These are phyloP conservation scores for Naganishia vaughanmartiniae DNA, from an alignment of 768 basidiomycete species.

Conservation along the genomic window DNA sequence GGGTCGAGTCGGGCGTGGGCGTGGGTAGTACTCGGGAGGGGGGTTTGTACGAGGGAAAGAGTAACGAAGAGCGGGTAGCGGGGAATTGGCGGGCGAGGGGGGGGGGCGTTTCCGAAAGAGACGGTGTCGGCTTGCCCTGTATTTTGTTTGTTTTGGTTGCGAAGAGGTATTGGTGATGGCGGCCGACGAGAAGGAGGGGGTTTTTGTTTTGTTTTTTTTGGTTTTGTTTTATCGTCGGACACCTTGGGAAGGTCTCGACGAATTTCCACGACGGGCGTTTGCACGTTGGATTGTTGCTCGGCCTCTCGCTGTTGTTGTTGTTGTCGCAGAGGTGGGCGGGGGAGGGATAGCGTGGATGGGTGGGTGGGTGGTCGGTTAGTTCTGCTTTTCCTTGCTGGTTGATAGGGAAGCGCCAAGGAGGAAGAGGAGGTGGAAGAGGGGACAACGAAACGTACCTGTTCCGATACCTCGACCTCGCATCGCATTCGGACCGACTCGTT, in stretches of 20 bases:
- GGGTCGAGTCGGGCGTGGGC: no score
- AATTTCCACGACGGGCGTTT: constrained; percentile 28
- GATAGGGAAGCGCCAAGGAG: background rate
- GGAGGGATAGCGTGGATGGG: background rate
- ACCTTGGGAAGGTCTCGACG: constrained; percentile 26
- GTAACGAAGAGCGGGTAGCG: no score
- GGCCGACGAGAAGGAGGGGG: no score
- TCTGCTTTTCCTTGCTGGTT: background rate
- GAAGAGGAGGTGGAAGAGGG: background rate
- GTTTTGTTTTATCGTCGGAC: constrained; percentile 27
- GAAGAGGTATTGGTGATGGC: no score
- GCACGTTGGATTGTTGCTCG: constrained; percentile 34
- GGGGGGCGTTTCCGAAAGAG: no score
- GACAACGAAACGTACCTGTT: constrained; percentile 54
- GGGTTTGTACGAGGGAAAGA: no score
- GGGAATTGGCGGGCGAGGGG: no score
- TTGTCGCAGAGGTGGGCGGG: background rate
- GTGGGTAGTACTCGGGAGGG: no score
- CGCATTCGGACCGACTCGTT: constrained; percentile 94
- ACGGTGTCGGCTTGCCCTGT: no score
- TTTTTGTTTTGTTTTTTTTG: background rate
- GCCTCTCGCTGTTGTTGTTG: constrained; percentile 18
- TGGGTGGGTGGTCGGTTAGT: background rate
- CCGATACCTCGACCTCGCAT: constrained; percentile 99
- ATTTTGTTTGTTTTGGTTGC: no score